A percentile compares a stretch with the other conserved stretches of the same genome.
Conservation (phyloP, 352 stramenopile species). For the Aphanomyces euteiches region DNA sequence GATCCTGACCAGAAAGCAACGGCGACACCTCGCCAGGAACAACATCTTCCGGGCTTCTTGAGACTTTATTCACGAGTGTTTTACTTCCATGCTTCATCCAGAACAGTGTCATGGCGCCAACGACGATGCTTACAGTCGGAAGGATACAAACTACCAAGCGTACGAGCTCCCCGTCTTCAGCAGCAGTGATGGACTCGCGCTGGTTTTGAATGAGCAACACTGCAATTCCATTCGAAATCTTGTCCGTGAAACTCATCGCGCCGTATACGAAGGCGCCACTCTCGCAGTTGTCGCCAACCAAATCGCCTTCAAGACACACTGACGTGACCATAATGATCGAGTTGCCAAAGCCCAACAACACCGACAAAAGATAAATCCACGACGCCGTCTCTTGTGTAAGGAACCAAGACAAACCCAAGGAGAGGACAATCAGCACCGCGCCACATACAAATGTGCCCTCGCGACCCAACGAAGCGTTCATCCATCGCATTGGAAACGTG, state of each 20-base stretch:
- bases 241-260: slow-evolving; percentile 85
- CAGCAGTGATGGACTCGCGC: slow-evolving; percentile 54
- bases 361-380: slow-evolving; percentile 69
- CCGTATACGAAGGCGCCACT: slow-evolving; percentile 84
- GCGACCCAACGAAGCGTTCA: slow-evolving; percentile 69
- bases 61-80: neutral
- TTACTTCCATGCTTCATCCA: slow-evolving; percentile 70
- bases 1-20: neutral
- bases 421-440: slow-evolving; percentile 47
- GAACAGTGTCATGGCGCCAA: slow-evolving; percentile 57
- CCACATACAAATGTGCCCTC: slow-evolving; percentile 65
- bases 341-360: slow-evolving; percentile 77
- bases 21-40: neutral
- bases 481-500: slow-evolving; percentile 68
- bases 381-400: slow-evolving; percentile 54
- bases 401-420: slow-evolving; percentile 53
- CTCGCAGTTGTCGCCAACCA: slow-evolving; percentile 78
- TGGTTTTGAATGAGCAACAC: slow-evolving; percentile 82
- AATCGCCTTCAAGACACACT: slow-evolving; percentile 73
- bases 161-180: slow-evolving; percentile 63
- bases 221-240: slow-evolving; percentile 79
- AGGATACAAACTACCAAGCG: slow-evolving; percentile 71
- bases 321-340: slow-evolving; percentile 86
- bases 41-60: too few species aligned
- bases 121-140: slow-evolving; percentile 52